Evolutionary conservation across 768 basidiomycete genomes (phyloP).

Genomic region (Tulasnella sp.): DNA sequence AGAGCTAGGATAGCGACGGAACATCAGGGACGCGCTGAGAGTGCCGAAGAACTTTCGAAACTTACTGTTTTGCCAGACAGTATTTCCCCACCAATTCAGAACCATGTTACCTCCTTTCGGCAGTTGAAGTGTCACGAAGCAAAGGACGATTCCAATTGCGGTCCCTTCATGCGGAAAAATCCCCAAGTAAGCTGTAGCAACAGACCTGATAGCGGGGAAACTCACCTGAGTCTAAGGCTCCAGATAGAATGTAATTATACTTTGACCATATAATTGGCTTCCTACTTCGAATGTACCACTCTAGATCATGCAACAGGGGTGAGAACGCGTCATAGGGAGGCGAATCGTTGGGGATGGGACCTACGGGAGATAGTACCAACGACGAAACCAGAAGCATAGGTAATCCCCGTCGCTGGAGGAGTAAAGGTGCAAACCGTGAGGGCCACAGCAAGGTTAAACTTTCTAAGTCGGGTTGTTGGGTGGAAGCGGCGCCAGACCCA

Average conservation of each 20-base stretch:
- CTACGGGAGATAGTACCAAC: slow-evolving; percentile 46
- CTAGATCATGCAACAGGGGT: slow-evolving; percentile 29
- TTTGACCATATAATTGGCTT: slow-evolving; percentile 49
- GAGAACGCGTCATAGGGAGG: too few relatives aligned
- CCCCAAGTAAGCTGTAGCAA: not conserved
- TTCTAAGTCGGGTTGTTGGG: slow-evolving; percentile 29
- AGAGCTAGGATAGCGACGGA: too few relatives aligned
- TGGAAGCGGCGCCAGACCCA: slow-evolving; percentile 39
- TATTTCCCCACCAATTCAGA: slow-evolving; percentile 42
- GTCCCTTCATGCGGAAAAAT: slow-evolving; percentile 32
- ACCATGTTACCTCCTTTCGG: slow-evolving; percentile 36
- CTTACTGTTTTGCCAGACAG: slow-evolving; percentile 29
- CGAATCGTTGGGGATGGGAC: slow-evolving; percentile 17
- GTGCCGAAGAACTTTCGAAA: not conserved
- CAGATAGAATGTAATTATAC: slow-evolving; percentile 47
- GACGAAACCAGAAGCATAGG: slow-evolving; percentile 43
- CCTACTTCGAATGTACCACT: slow-evolving; percentile 42
- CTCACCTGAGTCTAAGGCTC: slow-evolving; percentile 39
- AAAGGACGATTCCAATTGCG: slow-evolving; percentile 39
- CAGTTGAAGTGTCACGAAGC: slow-evolving; percentile 43
- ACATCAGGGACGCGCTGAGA: too few relatives aligned
- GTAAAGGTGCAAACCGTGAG: slow-evolving; percentile 41
- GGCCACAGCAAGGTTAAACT: slow-evolving; percentile 40
- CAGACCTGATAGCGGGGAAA: not conserved
- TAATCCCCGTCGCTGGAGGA: slow-evolving; percentile 46